Evolutionary conservation across 352 stramenopile genomes (phyloP).

Genomic region (Pythium periplocum): DNA sequence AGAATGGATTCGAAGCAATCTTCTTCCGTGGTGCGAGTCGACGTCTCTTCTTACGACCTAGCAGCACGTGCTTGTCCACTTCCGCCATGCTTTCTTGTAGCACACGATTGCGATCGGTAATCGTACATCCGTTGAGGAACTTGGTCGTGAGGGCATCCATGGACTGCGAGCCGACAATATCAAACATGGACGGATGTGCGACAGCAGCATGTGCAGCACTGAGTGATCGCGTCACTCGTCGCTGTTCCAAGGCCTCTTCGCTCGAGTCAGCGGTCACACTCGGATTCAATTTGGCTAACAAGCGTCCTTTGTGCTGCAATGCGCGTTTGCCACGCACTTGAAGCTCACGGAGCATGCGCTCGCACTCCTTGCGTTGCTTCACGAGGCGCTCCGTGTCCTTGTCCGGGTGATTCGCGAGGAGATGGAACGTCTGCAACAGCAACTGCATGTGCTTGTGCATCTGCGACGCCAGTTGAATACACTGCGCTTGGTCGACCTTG

Average conservation of each 20-base stretch:
- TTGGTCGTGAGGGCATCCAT: constrained; percentile 42
- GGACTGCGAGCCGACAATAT: constrained; percentile 63
- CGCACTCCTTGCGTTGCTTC: constrained; percentile 27
- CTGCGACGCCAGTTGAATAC: constrained; percentile 77
- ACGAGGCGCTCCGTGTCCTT: background rate
- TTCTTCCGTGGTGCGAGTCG: constrained; percentile 6
- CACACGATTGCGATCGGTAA: constrained; percentile 42
- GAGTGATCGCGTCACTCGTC: constrained; percentile 73
- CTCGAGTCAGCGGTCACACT: background rate
- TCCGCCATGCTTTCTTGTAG: constrained; percentile 64
- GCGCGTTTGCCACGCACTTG: constrained; percentile 57
- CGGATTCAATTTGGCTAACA: constrained; percentile 42
- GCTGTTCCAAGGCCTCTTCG: constrained; percentile 20
- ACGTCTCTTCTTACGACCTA: constrained; percentile 21
- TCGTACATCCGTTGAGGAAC: constrained; percentile 37
- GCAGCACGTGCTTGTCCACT: constrained; percentile 65
- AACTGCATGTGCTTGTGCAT: constrained; percentile 88
- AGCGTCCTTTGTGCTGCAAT: constrained; percentile 49
- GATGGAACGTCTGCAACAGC: constrained; percentile 64
- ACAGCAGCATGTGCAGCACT: constrained; percentile 74
- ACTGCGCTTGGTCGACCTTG: constrained; percentile 57
- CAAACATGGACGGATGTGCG: constrained; percentile 82
- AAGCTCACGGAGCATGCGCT: constrained; percentile 63
- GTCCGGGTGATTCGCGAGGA: constrained; percentile 24
- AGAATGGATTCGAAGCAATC: constrained; percentile 26